Evolutionary conservation across 192 early-diverging fungal species (phyloP).

Genomic region (Pilobolus umbonatus): DNA sequence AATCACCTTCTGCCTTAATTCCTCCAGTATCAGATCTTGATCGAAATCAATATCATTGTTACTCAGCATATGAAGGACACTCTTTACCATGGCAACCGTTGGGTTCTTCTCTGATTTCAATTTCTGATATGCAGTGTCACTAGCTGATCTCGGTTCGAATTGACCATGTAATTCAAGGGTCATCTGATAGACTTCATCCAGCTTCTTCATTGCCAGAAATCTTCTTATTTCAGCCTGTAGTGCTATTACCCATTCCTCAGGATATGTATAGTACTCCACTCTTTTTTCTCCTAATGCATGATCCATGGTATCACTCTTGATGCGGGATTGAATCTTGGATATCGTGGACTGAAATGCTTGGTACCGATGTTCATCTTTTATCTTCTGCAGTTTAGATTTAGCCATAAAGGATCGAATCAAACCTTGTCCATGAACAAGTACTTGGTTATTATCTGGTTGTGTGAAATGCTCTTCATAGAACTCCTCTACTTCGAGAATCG

Average conservation of each 20-base stretch:
- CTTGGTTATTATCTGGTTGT: background rate
- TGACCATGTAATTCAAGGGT: background rate
- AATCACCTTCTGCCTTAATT: slow-evolving; percentile 80
- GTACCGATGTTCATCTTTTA: slow-evolving; percentile 13
- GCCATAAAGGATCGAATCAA: slow-evolving; percentile 1
- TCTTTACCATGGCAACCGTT: slow-evolving; percentile 73
- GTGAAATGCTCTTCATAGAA: background rate
- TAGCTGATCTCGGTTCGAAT: too few relatives aligned
- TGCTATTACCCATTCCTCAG: slow-evolving; percentile 18
- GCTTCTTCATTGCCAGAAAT: slow-evolving; percentile 55
- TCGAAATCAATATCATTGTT: slow-evolving; percentile 91
- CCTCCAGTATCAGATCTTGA: slow-evolving; percentile 79
- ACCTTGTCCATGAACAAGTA: background rate
- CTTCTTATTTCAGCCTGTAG: slow-evolving; percentile 68
- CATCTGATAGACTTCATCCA: slow-evolving; percentile 41
- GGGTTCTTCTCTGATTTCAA: slow-evolving; percentile 61
- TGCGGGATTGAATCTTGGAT: slow-evolving; percentile 44
- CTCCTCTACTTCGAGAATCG: background rate
- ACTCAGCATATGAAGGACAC: slow-evolving; percentile 84
- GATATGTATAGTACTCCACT: background rate
- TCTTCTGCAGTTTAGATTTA: slow-evolving; percentile 12
- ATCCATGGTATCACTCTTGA: background rate
- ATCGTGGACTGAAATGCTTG: slow-evolving; percentile 8
- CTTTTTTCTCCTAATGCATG: slow-evolving; percentile 1
- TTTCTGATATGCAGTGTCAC: slow-evolving; percentile 55